phyloP scores from a whole-genome alignment of 2,329 filamentous ascomycete genomes.

The Falciphora oryzae region DNA sequence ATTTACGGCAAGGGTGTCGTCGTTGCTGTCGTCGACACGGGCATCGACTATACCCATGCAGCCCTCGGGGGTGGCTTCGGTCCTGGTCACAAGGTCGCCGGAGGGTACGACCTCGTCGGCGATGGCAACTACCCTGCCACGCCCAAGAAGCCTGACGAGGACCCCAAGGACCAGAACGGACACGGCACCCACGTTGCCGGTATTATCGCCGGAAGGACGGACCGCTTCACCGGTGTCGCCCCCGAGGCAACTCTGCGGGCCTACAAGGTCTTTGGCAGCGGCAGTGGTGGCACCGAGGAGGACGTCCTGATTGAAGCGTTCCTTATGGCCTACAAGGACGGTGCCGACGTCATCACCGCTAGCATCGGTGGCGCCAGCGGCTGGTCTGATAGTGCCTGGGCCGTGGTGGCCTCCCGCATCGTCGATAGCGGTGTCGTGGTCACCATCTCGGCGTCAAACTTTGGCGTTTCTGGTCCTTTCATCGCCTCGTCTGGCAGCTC shows the following conservation, averaged over 20 bases:
- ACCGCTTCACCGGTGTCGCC: conserved; percentile 20
- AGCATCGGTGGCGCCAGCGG: conserved; percentile 14
- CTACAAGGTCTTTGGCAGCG: conserved; percentile 22
- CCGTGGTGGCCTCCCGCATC: conserved; percentile 31
- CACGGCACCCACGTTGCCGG: conserved; percentile 23
- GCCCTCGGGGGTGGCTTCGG: conserved; percentile 24
- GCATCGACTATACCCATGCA: conserved; percentile 17
- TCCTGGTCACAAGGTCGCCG: conserved; percentile 18
- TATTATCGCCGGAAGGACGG: conserved; percentile 19
- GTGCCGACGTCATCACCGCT: conserved; percentile 35
- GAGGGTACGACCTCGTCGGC: conserved; percentile 21
- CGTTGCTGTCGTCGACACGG: conserved; percentile 19
- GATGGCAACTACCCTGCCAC: conserved; percentile 10
- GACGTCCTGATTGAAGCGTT: conserved; percentile 30
- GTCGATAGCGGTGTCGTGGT: conserved; percentile 34
- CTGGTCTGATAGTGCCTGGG: conserved; percentile 28
- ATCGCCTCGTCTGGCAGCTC: conserved; percentile 19
- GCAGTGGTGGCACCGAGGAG: conserved; percentile 18
- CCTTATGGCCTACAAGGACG: conserved; percentile 28
- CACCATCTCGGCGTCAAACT: conserved; percentile 35
- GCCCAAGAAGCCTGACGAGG: conserved; percentile 15
- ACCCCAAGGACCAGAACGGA: conserved; percentile 18
- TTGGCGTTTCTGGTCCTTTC: conserved; percentile 20
- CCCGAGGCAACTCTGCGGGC: conserved; percentile 19
- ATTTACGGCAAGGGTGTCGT: conserved; percentile 15